Evolutionary conservation across 768 basidiomycete species (phyloP), one percentile per base, ranked within the genome.

Genomic region (Clathrus columnatus): DNA sequence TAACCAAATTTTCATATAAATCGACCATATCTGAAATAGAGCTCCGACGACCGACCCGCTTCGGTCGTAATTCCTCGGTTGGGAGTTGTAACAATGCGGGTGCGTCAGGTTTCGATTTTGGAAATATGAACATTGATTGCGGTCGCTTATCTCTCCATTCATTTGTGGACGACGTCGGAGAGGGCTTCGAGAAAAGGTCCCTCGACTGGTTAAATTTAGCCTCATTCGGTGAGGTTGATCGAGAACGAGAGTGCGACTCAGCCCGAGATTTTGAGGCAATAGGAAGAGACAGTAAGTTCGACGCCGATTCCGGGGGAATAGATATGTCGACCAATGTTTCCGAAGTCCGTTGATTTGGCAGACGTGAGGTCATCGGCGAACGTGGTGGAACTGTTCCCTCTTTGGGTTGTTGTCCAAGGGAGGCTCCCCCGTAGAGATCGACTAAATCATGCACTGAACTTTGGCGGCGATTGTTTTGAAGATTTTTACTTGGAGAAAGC

Each of bases 11-110:
- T 67, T 92, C 90, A 65, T 83, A 92, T 45, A 74, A 79, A 61
- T 87, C 85, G 23, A 91, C 90, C 81, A 91, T 90, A 63, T 91
- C 82, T 41, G 88, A 82, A 61, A 91, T 91, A 0, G 90, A 91
- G 4, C 83, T 85, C 51, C 88, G 76, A 18, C 89, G 78, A 7
- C 65, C 62, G 5, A 67, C 61, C 1, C 68, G 67, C 28, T 75
- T 75, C 30, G 73, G 68, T 43, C 67, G 74, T 3, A 70, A 56
- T 48, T 77, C 75, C 47, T 72, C 57, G 18, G 60, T 73, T 1
- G 82, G 76, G 18, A 80, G 76, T 43, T 71, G 63, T 8, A 84
- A 67, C 14, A 67, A 68, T 44, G 71, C 64, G 49, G 70, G 70
- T 29, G 68, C 20, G 11, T 60, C 64, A 4, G 73, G 68, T 51